Evolutionary conservation across 2,329 filamentous ascomycete species (phyloP), one percentile per base, ranked within the genome.

Genomic region (Juglanconis sp.): DNA sequence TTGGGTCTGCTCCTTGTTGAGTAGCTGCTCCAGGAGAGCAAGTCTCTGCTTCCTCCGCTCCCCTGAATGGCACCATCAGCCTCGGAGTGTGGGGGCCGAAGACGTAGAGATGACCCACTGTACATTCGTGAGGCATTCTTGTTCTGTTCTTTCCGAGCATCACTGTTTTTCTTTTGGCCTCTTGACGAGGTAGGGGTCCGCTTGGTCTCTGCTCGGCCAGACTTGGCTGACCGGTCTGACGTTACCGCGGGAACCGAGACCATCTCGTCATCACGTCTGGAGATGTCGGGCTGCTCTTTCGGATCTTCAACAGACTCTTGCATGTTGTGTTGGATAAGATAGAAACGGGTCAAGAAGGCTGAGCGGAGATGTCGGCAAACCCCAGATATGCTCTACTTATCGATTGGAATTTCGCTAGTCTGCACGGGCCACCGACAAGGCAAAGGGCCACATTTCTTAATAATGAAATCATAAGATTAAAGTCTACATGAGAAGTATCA

Each of bases 1-100:
- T n/a, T 58, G 55, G 30, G 6, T 30, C 30, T 53, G 30, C n/a
- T 64, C 64, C 13, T 66, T 65, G 2, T 72, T 71, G 6, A 78
- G 65, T 24, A 78, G 66, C 42, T 76, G 70, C 53, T 76, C 70
- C 31, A 78, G 65, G 1, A 78, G 65, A 9, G 73, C 75, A 40
- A 78, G 68, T 64, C 75, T 78, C 65, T 78, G 74, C 64, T 75
- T 78, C 47, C 75, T 70, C 64, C 77, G 77, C 64, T 77, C 74
- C 44, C 76, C 76, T 79, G 44, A 31, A 40, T 53, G 67, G 65
- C 53, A 32, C 32, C 13, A 34, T 24, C 4, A 11, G 31, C 47
- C 5, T n/a, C 2, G 32, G 3, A 13, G 15, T n/a, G 42, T 10
- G 2, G 10, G n/a, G 15, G 10, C 24, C 2, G 24, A 24, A 24